Percentiles rank a stretch among this genome's conserved stretches.
Evolutionary conservation across 2,329 filamentous ascomycete species (phyloP).

Genomic region (Podosphaera leucotricha): DNA sequence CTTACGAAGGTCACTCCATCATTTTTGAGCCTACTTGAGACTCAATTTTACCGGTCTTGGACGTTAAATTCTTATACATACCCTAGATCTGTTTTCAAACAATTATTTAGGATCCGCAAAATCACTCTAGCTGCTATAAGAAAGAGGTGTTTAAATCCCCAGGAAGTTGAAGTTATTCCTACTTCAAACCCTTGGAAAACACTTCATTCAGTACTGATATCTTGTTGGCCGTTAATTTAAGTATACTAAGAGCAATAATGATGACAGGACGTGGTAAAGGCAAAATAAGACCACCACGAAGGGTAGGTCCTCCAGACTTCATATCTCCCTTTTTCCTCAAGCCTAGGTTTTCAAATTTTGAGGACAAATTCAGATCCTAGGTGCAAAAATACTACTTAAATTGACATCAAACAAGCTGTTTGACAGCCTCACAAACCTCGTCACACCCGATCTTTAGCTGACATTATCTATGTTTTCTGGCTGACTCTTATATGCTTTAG

Average conservation of each 20-base stretch:
- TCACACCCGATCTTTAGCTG: background rate
- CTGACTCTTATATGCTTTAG: slow-evolving; percentile 17
- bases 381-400: background rate
- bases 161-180: no score
- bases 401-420: background rate
- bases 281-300: slow-evolving; percentile 43
- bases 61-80: no score
- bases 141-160: no score
- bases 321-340: slow-evolving; percentile 1
- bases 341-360: background rate
- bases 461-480: background rate
- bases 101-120: no score
- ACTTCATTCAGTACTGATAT: no score
- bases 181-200: no score
- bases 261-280: slow-evolving; percentile 27
- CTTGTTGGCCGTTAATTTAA: background rate
- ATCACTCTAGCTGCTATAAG: no score
- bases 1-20: no score
- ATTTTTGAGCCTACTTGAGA: no score
- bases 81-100: no score
- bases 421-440: background rate
- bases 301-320: slow-evolving; percentile 26
- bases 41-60: no score
- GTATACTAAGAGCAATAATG: slow-evolving; percentile 14
- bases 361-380: background rate